A percentile compares a stretch with the other conserved stretches of the same genome.
Conservation (phyloP, 192 early-diverging fungal species). For the Coemansia sp. region DNA sequence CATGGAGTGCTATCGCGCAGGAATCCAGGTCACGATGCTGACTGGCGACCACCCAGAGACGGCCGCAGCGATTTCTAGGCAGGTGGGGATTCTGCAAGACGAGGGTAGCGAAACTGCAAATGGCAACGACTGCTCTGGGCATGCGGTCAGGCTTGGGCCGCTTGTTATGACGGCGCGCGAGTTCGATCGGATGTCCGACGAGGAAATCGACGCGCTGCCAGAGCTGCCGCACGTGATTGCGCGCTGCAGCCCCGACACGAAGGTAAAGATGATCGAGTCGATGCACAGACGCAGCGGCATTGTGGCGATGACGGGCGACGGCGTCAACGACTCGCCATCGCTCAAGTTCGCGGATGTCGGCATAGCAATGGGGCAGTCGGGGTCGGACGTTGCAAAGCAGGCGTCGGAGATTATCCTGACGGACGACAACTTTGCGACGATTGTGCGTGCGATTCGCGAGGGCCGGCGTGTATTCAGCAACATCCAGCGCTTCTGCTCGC, state of each 20-base stretch:
- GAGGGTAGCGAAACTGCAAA: constrained; percentile 8
- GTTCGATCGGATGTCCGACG: constrained; percentile 84
- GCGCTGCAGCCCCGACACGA: constrained; percentile 92
- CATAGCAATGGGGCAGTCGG: constrained; percentile 71
- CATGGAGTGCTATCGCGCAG: constrained; percentile 82
- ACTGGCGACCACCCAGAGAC: constrained; percentile 94
- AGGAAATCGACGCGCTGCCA: constrained; percentile 73
- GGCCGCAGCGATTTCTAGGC: constrained; percentile 87
- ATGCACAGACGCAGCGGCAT: constrained; percentile 76
- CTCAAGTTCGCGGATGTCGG: constrained; percentile 80
- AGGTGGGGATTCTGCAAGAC: constrained; percentile 77
- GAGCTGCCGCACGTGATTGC: constrained; percentile 92
- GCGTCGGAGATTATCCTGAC: constrained; percentile 90
- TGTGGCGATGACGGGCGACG: constrained; percentile 92
- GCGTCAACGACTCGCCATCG: constrained; percentile 80
- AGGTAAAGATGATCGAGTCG: constrained; percentile 95
- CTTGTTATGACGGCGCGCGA: constrained; percentile 84
- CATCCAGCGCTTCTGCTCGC: constrained; percentile 71
- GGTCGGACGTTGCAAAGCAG: constrained; percentile 74
- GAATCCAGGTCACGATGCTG: constrained; percentile 94
- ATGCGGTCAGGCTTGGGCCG: constrained; percentile 36
- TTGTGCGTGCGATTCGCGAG: constrained; percentile 75
- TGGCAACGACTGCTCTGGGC: constrained; percentile 21
- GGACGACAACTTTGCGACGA: constrained; percentile 82
- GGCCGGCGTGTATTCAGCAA: constrained; percentile 83